Base-by-base conservation (phyloP, 331 rosid species). In the Telfairia occidentalis region DNA sequence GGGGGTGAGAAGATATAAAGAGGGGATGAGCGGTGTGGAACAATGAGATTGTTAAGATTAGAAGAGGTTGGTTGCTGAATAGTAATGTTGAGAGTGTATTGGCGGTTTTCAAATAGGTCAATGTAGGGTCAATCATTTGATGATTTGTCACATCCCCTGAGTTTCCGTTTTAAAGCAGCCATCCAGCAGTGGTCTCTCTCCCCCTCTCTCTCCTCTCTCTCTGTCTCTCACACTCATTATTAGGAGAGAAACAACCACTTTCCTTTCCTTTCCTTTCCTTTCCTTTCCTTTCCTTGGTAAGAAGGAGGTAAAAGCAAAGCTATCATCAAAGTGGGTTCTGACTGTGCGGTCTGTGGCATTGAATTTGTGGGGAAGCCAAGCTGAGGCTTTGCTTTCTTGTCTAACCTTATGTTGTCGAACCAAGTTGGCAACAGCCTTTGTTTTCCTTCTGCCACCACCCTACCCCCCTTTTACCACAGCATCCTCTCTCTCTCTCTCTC, bases 141-240 rank as follows among this genome's bases (percentile, higher is more conserved):
- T 85, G 92, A 87, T 71, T 67, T 86, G 90, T 89, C 92, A 82
- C 80, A 58, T 81, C 85, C 85, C 90, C 74, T 85, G 89, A 70
- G 78, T 80, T 81, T 84, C 86, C 74, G 38, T 70, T 70, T 42
- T 70, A 45, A 70, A 70, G 74, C 24, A 45, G 54, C 18, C 73
- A 66, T 42, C 53, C 11, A 69, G 42, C 23, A 26, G 74, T n/a
- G 57, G 77, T 28, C 66, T 55, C 64, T 73, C 79, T 48, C 72
- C 75, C 76, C 29, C 71, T 48, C 79, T 57, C 54, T n/a, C 81
- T 70, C n/a, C n/a, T n/a, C n/a, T 28, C 66, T 55, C 64, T 73
- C 79, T 48, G 66, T 77, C 76, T 38, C 71, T 48, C 79, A 24
- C 54, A 5, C 81, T 70, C 46, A 46, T 52, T 35, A 53, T 73